Evolutionary conservation across 495 filamentous ascomycete genomes (phyloP).

Genomic region (Hypoxylon trugodes): DNA sequence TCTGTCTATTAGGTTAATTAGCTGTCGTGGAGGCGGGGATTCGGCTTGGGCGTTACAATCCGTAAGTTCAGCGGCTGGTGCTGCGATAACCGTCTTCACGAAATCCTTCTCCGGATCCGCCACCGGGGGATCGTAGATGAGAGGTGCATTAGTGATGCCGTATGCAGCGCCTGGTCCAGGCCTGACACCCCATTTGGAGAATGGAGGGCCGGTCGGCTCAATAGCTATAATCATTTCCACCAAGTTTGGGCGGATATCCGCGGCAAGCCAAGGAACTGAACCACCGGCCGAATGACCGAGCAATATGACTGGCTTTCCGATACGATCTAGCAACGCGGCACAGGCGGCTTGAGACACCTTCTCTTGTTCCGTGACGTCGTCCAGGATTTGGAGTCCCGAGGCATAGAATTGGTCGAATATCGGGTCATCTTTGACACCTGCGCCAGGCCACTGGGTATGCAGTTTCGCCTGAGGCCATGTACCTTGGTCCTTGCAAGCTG

Average conservation of each 20-base stretch:
- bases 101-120: slow-evolving; percentile 37
- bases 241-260: slow-evolving; percentile 55
- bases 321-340: slow-evolving; percentile 55
- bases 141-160: slow-evolving; percentile 58
- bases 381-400: slow-evolving; percentile 52
- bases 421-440: slow-evolving; percentile 56
- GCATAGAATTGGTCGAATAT: slow-evolving; percentile 61
- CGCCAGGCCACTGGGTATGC: slow-evolving; percentile 66
- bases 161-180: slow-evolving; percentile 43
- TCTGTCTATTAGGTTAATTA: slow-evolving; percentile 58
- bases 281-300: slow-evolving; percentile 64
- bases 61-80: slow-evolving; percentile 38
- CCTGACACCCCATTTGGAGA: slow-evolving; percentile 45
- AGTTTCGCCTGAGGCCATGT: slow-evolving; percentile 55
- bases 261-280: slow-evolving; percentile 57
- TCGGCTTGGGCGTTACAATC: slow-evolving; percentile 58
- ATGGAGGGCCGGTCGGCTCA: slow-evolving; percentile 65
- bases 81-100: slow-evolving; percentile 34
- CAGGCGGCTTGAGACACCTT: slow-evolving; percentile 54
- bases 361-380: slow-evolving; percentile 51
- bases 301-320: slow-evolving; percentile 56
- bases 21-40: slow-evolving; percentile 50
- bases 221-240: slow-evolving; percentile 60
- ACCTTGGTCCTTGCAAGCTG: slow-evolving; percentile 47
- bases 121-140: slow-evolving; percentile 58